Evolutionary conservation across 805 yeast species (phyloP).

Genomic region (Saccharomycopsis fermentans): DNA sequence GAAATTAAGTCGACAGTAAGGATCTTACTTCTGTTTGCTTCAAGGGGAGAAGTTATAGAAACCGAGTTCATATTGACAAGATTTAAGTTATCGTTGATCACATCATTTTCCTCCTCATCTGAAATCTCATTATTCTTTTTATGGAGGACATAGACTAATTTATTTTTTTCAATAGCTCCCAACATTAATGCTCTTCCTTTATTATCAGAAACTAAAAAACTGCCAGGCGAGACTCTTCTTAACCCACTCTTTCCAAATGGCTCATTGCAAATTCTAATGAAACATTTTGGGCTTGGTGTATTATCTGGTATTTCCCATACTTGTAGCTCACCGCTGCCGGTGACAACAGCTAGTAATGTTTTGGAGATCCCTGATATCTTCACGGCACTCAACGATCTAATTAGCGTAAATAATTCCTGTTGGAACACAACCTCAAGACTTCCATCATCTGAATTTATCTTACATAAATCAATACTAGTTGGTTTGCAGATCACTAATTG

Average conservation of each 20-base stretch:
- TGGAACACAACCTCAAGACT: constrained; percentile 33
- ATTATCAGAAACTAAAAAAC: constrained; percentile 60
- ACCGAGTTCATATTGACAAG: constrained; percentile 21
- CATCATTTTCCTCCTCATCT: constrained; percentile 27
- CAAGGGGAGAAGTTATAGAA: constrained; percentile 63
- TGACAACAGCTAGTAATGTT: constrained; percentile 40
- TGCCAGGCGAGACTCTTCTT: constrained; percentile 67
- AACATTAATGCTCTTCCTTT: constrained; percentile 59
- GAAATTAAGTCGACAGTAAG: constrained; percentile 48
- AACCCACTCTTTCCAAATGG: constrained; percentile 69
- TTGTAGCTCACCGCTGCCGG: constrained; percentile 48
- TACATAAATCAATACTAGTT: constrained; percentile 43
- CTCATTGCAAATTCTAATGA: constrained; percentile 41
- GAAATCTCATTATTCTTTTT: constrained; percentile 31
- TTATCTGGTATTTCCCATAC: constrained; percentile 57
- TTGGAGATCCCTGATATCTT: constrained; percentile 41
- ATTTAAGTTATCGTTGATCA: constrained; percentile 29
- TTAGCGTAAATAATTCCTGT: constrained; percentile 46
- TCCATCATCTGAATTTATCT: constrained; percentile 47
- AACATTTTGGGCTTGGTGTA: constrained; percentile 33
- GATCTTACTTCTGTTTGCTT: constrained; percentile 40
- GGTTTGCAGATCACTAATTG: constrained; percentile 52
- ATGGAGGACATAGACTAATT: constrained; percentile 52
- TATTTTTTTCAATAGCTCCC: constrained; percentile 64
- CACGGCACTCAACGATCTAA: constrained; percentile 44